phyloP scores from a whole-genome alignment of 352 stramenopile species.

The Phytopythium helicoides region DNA sequence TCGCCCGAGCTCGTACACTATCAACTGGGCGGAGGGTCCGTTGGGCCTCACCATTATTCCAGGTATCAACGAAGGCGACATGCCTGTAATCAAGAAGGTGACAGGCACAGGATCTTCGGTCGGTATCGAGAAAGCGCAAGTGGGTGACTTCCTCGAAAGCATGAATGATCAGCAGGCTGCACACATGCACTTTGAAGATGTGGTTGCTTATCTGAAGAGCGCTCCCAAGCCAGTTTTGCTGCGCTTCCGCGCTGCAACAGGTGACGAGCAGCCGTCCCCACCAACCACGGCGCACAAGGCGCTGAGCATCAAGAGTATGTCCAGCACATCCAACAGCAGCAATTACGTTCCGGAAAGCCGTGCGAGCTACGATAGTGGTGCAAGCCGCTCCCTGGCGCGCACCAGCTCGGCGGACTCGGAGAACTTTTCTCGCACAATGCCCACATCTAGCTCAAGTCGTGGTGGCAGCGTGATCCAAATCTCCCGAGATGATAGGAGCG shows the following conservation, averaged over 20 bases:
- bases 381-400: slow-evolving; percentile 14
- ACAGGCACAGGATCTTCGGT: slow-evolving; percentile 76
- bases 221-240: slow-evolving; percentile 76
- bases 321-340: slow-evolving; percentile 18
- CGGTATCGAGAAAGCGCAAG: slow-evolving; percentile 79
- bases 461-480: slow-evolving; percentile 29
- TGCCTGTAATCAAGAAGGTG: slow-evolving; percentile 88
- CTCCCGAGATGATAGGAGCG: slow-evolving; percentile 26
- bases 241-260: slow-evolving; percentile 49
- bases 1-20: slow-evolving; percentile 59
- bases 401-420: slow-evolving; percentile 3
- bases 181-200: slow-evolving; percentile 78
- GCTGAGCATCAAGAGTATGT: slow-evolving; percentile 30
- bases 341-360: slow-evolving; percentile 9
- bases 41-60: slow-evolving; percentile 85
- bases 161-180: slow-evolving; percentile 75
- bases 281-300: slow-evolving; percentile 16
- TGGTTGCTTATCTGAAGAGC: slow-evolving; percentile 81
- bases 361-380: slow-evolving; percentile 26
- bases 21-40: slow-evolving; percentile 81
- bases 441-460: slow-evolving; percentile 14
- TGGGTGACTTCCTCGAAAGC: slow-evolving; percentile 77
- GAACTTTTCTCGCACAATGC: slow-evolving; percentile 7
- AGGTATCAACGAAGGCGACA: slow-evolving; percentile 67
- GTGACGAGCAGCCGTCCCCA: slow-evolving; percentile 25